Base-by-base conservation (phyloP, 768 basidiomycete genomes). In the Flagelloscypha sp. region DNA sequence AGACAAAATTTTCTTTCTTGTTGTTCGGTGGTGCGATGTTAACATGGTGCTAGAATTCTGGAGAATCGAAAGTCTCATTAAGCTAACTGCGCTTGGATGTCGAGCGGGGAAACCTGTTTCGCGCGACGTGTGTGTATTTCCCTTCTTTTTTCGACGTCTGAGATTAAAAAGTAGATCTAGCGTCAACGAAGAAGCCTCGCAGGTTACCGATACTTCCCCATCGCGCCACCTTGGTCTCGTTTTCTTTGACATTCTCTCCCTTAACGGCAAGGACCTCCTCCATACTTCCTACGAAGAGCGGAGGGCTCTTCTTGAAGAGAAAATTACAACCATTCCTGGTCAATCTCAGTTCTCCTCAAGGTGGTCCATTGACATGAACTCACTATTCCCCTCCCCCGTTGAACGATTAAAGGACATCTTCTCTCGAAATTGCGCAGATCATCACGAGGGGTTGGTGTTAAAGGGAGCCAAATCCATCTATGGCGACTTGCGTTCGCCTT, bases 161-260 rank as follows among this genome's bases (percentile, higher is more conserved):
- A 57, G 42, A 47, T 50, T 19, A 50, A 61, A 15, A 57, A 57
- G 23, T 50, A 39, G n/a, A n/a, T n/a, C n/a, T n/a, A n/a, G n/a
- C n/a, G n/a, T n/a, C n/a, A n/a, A n/a, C n/a, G n/a, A n/a, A n/a
- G n/a, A n/a, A n/a, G n/a, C n/a, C n/a, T n/a, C n/a, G n/a, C n/a
- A n/a, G n/a, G n/a, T n/a, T n/a, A n/a, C n/a, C n/a, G n/a, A n/a
- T n/a, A n/a, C n/a, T n/a, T n/a, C n/a, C n/a, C n/a, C n/a, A n/a
- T n/a, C 60, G 7, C 68, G 76, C 2, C 80, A 79, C 41, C 73
- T 92, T 6, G 84, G 76, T 13, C 66, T 94, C 12, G 79, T 89
- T 9, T 93, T 90, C 61, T 95, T 93, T 48, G 92, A 95, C 48
- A 48, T 93, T 10, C 66, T 95, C 5, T 53, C 70, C n/a, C 58